These are phyloP conservation scores for Furcasterigmium furcatum DNA, from an alignment of 2,329 filamentous ascomycete genomes.

Conservation along the genomic window DNA sequence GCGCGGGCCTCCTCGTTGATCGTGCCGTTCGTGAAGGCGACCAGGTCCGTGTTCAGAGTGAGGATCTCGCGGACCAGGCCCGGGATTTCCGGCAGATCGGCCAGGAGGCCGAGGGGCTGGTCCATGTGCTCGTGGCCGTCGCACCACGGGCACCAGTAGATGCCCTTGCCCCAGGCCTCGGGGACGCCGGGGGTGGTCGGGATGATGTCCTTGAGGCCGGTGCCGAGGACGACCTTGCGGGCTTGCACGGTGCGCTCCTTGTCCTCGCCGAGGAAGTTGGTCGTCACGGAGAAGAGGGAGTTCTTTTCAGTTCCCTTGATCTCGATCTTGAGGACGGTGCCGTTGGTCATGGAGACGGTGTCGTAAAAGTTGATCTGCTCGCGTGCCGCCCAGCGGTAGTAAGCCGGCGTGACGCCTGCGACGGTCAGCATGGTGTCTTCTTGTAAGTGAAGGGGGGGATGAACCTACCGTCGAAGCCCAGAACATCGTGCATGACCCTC, in stretches of 20 bases:
- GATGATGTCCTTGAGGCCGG: conserved; percentile 52
- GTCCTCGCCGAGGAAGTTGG: conserved; percentile 12
- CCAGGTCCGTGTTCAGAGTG: conserved; percentile 51
- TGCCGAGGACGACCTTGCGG: conserved; percentile 54
- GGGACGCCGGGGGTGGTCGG: conserved; percentile 50
- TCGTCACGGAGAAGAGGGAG: conserved; percentile 41
- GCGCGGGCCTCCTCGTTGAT: conserved; percentile 40
- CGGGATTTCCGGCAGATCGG: conserved; percentile 35
- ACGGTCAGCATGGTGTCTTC: background rate
- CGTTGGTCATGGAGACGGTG: conserved; percentile 38
- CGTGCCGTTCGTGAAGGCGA: conserved; percentile 59
- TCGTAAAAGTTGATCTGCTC: conserved; percentile 48
- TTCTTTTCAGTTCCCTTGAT: conserved; percentile 26
- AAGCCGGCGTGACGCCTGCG: conserved; percentile 48
- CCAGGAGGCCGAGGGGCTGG: conserved; percentile 53
- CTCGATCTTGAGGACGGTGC: conserved; percentile 43
- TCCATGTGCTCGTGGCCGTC: conserved; percentile 61
- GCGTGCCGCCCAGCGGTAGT: conserved; percentile 51
- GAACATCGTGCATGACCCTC: conserved; percentile 58
- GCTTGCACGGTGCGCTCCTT: conserved; percentile 31
- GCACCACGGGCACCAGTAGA: conserved; percentile 65
- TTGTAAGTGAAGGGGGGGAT: background rate
- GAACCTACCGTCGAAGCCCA: conserved; percentile 53
- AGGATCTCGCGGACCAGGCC: conserved; percentile 46
- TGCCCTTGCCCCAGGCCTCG: conserved; percentile 55